A percentile compares a stretch with the other conserved stretches of the same genome.
phyloP scores from a whole-genome alignment of 805 yeast species.

The Nakazawaea molendinolei region DNA sequence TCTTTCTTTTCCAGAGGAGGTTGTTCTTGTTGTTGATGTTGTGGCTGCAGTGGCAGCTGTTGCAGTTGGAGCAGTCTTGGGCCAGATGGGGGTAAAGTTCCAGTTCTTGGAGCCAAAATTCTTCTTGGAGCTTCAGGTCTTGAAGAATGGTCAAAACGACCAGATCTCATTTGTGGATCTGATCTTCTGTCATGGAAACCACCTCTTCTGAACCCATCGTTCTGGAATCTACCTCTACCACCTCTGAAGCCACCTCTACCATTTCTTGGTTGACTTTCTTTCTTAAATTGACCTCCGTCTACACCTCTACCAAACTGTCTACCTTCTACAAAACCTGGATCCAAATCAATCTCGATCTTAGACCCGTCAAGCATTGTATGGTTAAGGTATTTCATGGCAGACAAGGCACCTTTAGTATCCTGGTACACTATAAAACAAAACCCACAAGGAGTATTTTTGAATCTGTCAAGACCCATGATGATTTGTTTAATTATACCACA shows the following conservation, averaged over 20 bases:
- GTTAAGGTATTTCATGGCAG: constrained; percentile 76
- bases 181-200: no score
- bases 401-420: constrained; percentile 62
- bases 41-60: neutral
- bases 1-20: neutral
- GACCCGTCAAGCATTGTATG: constrained; percentile 82
- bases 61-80: neutral
- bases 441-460: constrained; percentile 91
- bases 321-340: constrained; percentile 94
- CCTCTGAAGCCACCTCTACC: constrained; percentile 25
- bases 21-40: neutral
- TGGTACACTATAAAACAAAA: constrained; percentile 87
- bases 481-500: constrained; percentile 75
- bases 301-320: constrained; percentile 93
- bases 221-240: constrained; percentile 41
- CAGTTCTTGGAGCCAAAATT: constrained; percentile 7
- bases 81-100: neutral
- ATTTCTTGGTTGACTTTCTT: constrained; percentile 10
- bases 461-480: constrained; percentile 92
- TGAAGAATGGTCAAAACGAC: no score
- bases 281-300: constrained; percentile 70
- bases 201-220: neutral
- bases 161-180: no score
- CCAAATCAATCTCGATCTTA: constrained; percentile 78
- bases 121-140: constrained; percentile 2